Base-by-base conservation (phyloP, 2,329 filamentous ascomycete genomes). In the Botrytis porri region DNA sequence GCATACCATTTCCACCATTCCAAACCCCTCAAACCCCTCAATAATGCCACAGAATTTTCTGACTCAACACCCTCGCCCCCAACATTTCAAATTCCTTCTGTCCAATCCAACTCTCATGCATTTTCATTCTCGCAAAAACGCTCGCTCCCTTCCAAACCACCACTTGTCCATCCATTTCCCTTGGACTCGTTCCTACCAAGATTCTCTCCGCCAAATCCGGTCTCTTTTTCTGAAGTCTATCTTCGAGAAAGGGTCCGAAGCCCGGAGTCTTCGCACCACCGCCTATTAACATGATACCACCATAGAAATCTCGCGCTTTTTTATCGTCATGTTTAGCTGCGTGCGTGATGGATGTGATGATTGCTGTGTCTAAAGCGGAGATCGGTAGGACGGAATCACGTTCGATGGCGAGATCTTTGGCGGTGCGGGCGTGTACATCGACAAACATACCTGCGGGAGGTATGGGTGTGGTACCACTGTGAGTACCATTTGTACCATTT, bases 91-190 rank as follows among this genome's bases (percentile, higher is more conserved):
- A 98, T 85, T 98, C 95, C 78, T 92, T 86, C 64, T 89, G 88
- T 22, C 91, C 92, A 80, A 98, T 93, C 96, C 96, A 99, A 79
- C 92, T 96, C 82, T 99, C 96, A 83, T 98, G 98, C 25, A 94
- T 95, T 63, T 85, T 85, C 74, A 90, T 88, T 77, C 98, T 84
- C 4, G 94, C 95, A 85, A 98, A 99, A 25, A 99, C 95, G 81
- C 94, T 97, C 0, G 93, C 96, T 6, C 96, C 96, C 86, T 99
- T 99, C 96, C 96, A 99, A 14, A 92, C 91, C 70, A 98, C 92
- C n/a, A 98, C 95, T 83, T 98, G 94, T 74, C 96, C 94, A 83
- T 99, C 96, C 84, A 99, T 92, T 78, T 99, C 96, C 78, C 95
- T 87, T 0, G 96, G 96, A 86, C 86, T 96, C 74, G 87, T 85